Conservation (phyloP, 2,329 filamentous ascomycete species). For the Verticillium dahliae region DNA sequence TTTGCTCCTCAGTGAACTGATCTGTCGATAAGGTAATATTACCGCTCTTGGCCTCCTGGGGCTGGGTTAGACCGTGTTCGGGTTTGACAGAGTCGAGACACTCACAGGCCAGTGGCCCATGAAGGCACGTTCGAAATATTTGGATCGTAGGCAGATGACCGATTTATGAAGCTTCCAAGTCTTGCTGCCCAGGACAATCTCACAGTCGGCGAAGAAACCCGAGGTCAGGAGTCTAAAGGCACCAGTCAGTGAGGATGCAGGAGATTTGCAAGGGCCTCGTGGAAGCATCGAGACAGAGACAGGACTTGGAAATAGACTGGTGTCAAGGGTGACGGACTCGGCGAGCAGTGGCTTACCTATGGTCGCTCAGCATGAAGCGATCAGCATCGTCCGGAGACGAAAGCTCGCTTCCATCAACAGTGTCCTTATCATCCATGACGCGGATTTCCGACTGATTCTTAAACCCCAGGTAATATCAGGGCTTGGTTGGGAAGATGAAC, state of each 20-base stretch:
- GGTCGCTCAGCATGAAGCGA: not conserved
- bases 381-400: not conserved
- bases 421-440: not conserved
- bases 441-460: not conserved
- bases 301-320: too few relatives aligned
- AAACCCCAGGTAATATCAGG: too few relatives aligned
- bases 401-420: not conserved
- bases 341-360: not conserved
- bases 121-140: not conserved
- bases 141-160: not conserved
- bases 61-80: not conserved
- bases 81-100: not conserved
- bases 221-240: not conserved
- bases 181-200: not conserved
- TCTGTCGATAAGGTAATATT: not conserved
- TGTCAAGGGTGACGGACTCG: too few relatives aligned
- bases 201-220: not conserved
- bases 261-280: not conserved
- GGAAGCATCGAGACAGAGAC: too few relatives aligned
- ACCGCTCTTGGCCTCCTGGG: not conserved
- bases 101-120: not conserved
- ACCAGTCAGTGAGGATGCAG: not conserved
- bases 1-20: not conserved
- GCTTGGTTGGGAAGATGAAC: not conserved
- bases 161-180: not conserved